A percentile compares a stretch with the other conserved stretches of the same genome.
Conservation (phyloP, 805 yeast genomes). For the Schwanniomyces pseudopolymorphus region DNA sequence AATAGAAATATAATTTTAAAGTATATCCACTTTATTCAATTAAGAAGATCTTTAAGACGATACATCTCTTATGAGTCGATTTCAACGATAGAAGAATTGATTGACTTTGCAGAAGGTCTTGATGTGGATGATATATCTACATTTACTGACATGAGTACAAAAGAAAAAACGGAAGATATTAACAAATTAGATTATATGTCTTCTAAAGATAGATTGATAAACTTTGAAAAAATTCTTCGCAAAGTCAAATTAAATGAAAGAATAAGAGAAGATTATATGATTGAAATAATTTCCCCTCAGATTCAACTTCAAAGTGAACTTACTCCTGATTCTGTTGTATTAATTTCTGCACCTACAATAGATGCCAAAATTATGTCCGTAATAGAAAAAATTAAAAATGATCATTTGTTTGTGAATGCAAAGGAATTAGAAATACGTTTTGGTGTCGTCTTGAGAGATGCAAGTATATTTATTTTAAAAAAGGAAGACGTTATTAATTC, state of each 20-base stretch:
- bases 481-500: slow-evolving; percentile 43
- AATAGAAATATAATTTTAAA: slow-evolving; percentile 33
- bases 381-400: slow-evolving; percentile 38
- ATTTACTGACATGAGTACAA: slow-evolving; percentile 20
- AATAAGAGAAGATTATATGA: slow-evolving; percentile 38
- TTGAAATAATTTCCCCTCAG: slow-evolving; percentile 43
- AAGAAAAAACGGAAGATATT: slow-evolving; percentile 21
- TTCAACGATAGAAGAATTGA: slow-evolving; percentile 30
- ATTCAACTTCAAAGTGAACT: slow-evolving; percentile 43
- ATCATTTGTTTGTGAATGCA: slow-evolving; percentile 33
- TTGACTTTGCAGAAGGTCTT: slow-evolving; percentile 15
- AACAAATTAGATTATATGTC: neutral
- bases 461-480: slow-evolving; percentile 69
- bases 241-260: slow-evolving; percentile 18
- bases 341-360: slow-evolving; percentile 73
- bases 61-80: slow-evolving; percentile 37
- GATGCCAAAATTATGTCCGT: slow-evolving; percentile 69
- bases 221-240: slow-evolving; percentile 32
- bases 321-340: slow-evolving; percentile 52
- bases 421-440: slow-evolving; percentile 58
- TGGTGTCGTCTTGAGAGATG: slow-evolving; percentile 66
- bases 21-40: slow-evolving; percentile 38
- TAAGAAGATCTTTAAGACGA: slow-evolving; percentile 23
- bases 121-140: slow-evolving; percentile 9
- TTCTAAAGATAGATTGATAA: slow-evolving; percentile 22